Base-by-base conservation (phyloP, 2,329 filamentous ascomycete species). In the Paecilomyces sp. region DNA sequence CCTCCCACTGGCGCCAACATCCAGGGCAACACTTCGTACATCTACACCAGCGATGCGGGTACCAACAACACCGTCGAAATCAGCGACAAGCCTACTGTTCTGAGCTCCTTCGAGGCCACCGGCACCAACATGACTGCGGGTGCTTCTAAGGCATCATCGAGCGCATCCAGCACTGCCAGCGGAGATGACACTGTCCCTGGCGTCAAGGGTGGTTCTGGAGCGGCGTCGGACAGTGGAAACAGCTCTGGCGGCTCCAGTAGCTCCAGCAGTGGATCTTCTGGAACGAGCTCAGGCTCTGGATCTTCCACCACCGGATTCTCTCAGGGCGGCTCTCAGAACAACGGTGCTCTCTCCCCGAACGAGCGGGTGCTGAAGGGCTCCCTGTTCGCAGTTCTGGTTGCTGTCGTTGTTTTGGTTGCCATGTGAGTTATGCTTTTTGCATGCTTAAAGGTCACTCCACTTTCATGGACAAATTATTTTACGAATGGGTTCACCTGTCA, bases 51-150 rank as follows among this genome's bases (percentile, higher is more conserved):
- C 68, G 68, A 73, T 24, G 74, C 76, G 0, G 90, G 83, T 59
- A 88, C 89, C 60, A 93, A 96, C 78, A 79, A 88, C 74, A 90
- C 91, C 1, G 83, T 97, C 60, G 77, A 86, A 57, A 87, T 95
- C 70, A 87, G 88, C 65, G 79, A 92, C 74, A 87, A 92, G 72
- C 73, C 80, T 56, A 94, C 92, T 56, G 79, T 91, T 12, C 82
- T 99, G 31, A 88, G 86, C 64, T 94, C 90, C 25, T 85, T 97
- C 63, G 78, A 87, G 57, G 92, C 86, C n/a, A 91, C 89, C 1
- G 94, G 94, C 57, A 82, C 88, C 51, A 83, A 97, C 71, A 90
- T 88, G 83, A 70, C 81, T 15, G 77, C 78, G 24, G 79, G 80
- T 51, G 53, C 55, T 28, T 28, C 25, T 28, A 28, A 28, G 7